A percentile compares a stretch with the other conserved stretches of the same genome.
Conservation (phyloP, 805 yeast genomes). For the Vanderwaltozyma verrucispora region DNA sequence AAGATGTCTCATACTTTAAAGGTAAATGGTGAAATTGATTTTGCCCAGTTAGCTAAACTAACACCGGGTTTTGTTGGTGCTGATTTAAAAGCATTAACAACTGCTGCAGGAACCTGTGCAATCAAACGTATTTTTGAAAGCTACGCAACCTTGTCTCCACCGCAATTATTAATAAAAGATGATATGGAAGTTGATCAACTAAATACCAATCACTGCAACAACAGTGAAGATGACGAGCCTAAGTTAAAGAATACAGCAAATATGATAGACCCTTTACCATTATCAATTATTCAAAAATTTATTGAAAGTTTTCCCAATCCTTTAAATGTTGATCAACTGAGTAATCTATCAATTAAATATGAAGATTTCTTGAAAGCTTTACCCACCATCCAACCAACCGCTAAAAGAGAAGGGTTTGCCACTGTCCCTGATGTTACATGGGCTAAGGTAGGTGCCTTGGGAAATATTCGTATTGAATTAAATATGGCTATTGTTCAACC, state of each 20-base stretch:
- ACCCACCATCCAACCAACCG: constrained; percentile 93
- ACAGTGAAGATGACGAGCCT: constrained; percentile 7
- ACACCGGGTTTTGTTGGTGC: constrained; percentile 99
- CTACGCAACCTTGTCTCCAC: constrained; percentile 17
- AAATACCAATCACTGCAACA: background rate
- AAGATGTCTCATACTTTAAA: constrained; percentile 62
- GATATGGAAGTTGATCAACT: constrained; percentile 12
- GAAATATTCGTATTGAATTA: constrained; percentile 70
- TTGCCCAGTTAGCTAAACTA: constrained; percentile 64
- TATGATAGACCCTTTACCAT: constrained; percentile 28
- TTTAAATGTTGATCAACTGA: constrained; percentile 63
- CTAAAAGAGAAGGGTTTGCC: constrained; percentile 97
- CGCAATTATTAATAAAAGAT: constrained; percentile 1
- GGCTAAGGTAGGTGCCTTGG: constrained; percentile 88
- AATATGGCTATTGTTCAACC: constrained; percentile 99
- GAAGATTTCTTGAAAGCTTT: constrained; percentile 77
- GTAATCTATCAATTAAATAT: constrained; percentile 61
- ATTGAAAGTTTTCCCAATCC: constrained; percentile 69
- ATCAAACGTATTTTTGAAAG: constrained; percentile 80
- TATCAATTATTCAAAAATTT: constrained; percentile 64
- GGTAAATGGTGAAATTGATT: constrained; percentile 62
- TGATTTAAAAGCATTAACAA: constrained; percentile 82
- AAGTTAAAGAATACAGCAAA: constrained; percentile 26
- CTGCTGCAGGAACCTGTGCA: constrained; percentile 93
- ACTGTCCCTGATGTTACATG: constrained; percentile 97